Conservation (phyloP, 1,284 basidiomycete genomes). For the Nidula niveotomentosa region DNA sequence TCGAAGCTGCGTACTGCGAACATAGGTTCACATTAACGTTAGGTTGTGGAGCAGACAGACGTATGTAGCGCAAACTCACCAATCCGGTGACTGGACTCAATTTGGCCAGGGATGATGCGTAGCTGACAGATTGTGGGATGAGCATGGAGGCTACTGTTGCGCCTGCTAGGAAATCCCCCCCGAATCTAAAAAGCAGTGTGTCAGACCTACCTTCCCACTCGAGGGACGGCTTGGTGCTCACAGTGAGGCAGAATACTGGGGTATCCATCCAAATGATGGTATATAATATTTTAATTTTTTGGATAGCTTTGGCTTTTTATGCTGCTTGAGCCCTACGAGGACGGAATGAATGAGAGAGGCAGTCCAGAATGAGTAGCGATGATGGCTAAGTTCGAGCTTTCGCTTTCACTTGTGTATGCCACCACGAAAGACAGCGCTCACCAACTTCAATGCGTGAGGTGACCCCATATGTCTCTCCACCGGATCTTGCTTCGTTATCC, state of each 20-base stretch:
- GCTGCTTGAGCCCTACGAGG: slow-evolving; percentile 3
- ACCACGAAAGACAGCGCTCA: slow-evolving; percentile 9
- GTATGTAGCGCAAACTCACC: slow-evolving; percentile 44
- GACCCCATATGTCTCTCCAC: slow-evolving; percentile 20
- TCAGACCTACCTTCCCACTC: background rate
- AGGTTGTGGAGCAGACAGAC: background rate
- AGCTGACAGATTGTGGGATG: slow-evolving; percentile 92
- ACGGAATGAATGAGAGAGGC: background rate
- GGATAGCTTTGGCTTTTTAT: slow-evolving; percentile 20
- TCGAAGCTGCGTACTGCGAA: slow-evolving; percentile 70
- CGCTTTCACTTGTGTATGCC: background rate
- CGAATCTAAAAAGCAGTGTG: slow-evolving; percentile 46
- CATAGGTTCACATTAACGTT: too few species aligned
- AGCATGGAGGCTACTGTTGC: slow-evolving; percentile 88
- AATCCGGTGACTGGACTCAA: slow-evolving; percentile 83
- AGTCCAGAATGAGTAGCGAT: background rate
- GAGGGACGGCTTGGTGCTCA: slow-evolving; percentile 35
- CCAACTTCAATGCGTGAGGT: slow-evolving; percentile 13
- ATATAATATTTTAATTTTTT: slow-evolving; percentile 61
- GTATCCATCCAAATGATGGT: slow-evolving; percentile 79
- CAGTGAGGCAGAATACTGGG: slow-evolving; percentile 74
- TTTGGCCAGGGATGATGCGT: slow-evolving; percentile 84
- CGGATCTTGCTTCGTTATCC: slow-evolving; percentile 21
- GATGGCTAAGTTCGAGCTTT: background rate
- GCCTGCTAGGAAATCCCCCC: slow-evolving; percentile 83